phyloP scores from a whole-genome alignment of 2,329 filamentous ascomycete genomes.

The Periconia digitata region DNA sequence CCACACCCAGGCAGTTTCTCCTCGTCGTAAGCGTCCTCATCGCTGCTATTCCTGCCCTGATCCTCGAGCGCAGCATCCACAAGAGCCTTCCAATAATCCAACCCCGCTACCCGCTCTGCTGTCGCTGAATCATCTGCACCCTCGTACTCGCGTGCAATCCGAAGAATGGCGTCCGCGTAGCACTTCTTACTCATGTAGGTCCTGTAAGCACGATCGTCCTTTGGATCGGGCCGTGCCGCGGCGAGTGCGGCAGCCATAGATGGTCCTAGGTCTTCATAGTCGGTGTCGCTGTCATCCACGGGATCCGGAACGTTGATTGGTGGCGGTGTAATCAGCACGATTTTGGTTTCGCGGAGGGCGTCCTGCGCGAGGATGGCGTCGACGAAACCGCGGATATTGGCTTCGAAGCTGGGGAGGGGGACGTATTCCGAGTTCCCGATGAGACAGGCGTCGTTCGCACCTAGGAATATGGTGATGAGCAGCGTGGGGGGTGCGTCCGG shows the following conservation, averaged over 20 bases:
- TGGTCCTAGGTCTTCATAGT: conserved; percentile 5
- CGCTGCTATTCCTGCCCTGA: conserved; percentile 17
- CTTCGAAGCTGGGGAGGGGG: conserved; percentile 35
- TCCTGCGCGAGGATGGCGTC: conserved; percentile 36
- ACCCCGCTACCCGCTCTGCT: conserved; percentile 31
- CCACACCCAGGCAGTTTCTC: conserved; percentile 40
- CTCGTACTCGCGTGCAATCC: conserved; percentile 25
- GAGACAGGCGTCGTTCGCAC: conserved; percentile 44
- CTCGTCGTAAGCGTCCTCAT: conserved; percentile 22
- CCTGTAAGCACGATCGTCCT: conserved; percentile 23
- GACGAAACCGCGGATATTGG: conserved; percentile 40
- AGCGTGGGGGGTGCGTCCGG: conserved; percentile 29
- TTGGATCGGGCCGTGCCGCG: conserved; percentile 10
- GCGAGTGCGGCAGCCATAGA: conserved; percentile 6
- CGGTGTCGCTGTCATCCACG: not conserved
- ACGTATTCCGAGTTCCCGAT: conserved; percentile 26
- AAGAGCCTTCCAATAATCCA: conserved; percentile 39
- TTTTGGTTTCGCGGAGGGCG: conserved; percentile 32
- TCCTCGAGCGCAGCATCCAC: conserved; percentile 25
- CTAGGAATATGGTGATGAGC: conserved; percentile 45
- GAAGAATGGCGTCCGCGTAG: conserved; percentile 42
- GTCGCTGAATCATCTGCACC: conserved; percentile 30
- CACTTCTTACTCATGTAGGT: conserved; percentile 43
- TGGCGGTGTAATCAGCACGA: conserved; percentile 43
- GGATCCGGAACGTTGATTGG: conserved; percentile 34